Conservation (phyloP, 768 basidiomycete species). For the Sarcomyxa edulis region DNA sequence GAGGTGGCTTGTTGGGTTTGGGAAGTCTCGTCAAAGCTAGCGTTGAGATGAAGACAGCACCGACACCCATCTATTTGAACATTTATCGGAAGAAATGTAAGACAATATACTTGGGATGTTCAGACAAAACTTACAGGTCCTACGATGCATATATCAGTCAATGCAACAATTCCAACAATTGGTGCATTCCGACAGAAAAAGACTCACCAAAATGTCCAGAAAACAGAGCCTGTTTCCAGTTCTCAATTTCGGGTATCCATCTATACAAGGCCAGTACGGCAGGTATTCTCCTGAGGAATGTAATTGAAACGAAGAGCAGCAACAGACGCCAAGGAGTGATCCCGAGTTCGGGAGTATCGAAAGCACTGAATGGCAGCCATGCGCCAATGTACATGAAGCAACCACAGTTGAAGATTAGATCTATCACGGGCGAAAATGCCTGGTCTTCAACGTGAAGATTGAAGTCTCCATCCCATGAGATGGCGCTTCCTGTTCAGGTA, state of each 20-base stretch:
- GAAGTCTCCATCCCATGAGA: slow-evolving; percentile 89
- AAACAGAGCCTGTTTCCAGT: slow-evolving; percentile 85
- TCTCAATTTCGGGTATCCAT: slow-evolving; percentile 83
- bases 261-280: slow-evolving; percentile 69
- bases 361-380: slow-evolving; percentile 67
- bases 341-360: slow-evolving; percentile 50
- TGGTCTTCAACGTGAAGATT: slow-evolving; percentile 79
- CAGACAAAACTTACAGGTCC: slow-evolving; percentile 47
- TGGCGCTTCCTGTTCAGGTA: slow-evolving; percentile 62
- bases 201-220: slow-evolving; percentile 81
- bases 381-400: slow-evolving; percentile 88
- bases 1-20: slow-evolving; percentile 50
- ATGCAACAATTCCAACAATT: not conserved
- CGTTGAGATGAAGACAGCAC: slow-evolving; percentile 83
- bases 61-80: slow-evolving; percentile 83
- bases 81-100: not conserved
- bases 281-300: slow-evolving; percentile 78
- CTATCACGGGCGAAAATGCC: slow-evolving; percentile 85
- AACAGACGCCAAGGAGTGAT: slow-evolving; percentile 69
- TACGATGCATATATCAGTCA: slow-evolving; percentile 12
- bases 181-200: not conserved
- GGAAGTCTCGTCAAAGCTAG: slow-evolving; percentile 64
- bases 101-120: no score
- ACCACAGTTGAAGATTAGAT: slow-evolving; percentile 76
- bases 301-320: slow-evolving; percentile 59